These are phyloP conservation scores for Colletotrichum kahawae DNA, from an alignment of 2,329 filamentous ascomycete species.

Conservation along the genomic window DNA sequence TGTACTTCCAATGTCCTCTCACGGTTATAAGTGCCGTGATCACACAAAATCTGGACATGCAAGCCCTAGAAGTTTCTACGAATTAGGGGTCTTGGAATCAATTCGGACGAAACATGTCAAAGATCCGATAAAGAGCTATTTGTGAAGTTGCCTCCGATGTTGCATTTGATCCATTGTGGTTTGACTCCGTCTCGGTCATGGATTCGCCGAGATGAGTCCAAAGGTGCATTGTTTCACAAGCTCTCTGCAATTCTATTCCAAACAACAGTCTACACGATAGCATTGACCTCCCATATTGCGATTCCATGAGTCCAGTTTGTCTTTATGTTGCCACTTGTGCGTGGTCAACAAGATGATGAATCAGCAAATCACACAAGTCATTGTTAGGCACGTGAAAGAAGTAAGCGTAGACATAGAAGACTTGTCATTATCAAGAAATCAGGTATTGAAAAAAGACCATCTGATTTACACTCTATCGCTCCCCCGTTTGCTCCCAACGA, in stretches of 20 bases:
- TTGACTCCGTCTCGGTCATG: background rate
- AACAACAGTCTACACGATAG: background rate
- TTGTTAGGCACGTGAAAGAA: background rate
- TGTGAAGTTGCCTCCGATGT: background rate
- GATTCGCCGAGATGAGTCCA: background rate
- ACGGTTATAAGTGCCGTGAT: background rate
- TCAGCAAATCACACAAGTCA: background rate
- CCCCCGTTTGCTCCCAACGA: conserved; percentile 25
- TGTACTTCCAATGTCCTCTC: background rate
- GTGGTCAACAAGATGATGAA: background rate
- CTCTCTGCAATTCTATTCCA: background rate
- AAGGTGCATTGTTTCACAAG: background rate
- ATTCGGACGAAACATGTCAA: background rate
- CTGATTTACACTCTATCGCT: conserved; percentile 57
- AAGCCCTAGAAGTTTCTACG: background rate
- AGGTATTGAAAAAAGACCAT: conserved; percentile 47
- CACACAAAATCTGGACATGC: background rate
- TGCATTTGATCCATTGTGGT: background rate
- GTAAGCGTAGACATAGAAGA: background rate
- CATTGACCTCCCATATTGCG: background rate
- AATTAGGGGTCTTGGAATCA: background rate
- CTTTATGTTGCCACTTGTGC: background rate
- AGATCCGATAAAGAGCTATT: background rate
- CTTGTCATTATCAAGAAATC: conserved; percentile 23
- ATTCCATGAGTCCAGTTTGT: background rate